Percentiles rank a stretch among this genome's conserved stretches.
phyloP scores from a whole-genome alignment of 2,329 filamentous ascomycete genomes.

The Cercospora zeae-maydis region DNA sequence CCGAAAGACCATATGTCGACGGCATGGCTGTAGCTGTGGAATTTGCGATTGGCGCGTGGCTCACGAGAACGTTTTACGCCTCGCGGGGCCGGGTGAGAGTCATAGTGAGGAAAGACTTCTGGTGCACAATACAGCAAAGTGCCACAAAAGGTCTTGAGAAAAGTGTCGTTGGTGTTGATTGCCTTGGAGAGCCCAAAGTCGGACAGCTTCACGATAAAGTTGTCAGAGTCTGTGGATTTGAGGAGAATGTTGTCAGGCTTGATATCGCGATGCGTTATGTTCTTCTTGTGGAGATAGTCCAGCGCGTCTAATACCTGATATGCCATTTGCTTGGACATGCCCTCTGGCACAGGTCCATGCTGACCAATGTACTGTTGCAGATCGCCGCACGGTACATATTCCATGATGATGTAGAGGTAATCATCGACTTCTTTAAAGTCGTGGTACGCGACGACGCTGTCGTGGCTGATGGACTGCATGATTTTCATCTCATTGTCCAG shows the following conservation, averaged over 20 bases:
- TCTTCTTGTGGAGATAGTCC: conserved; percentile 78
- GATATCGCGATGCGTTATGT: conserved; percentile 96
- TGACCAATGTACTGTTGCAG: conserved; percentile 68
- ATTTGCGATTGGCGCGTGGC: conserved; percentile 43
- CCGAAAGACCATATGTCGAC: conserved; percentile 97
- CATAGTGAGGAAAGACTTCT: conserved; percentile 85
- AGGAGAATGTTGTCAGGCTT: conserved; percentile 98
- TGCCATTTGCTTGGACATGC: conserved; percentile 67
- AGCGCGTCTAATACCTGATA: conserved; percentile 75
- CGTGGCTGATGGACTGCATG: conserved; percentile 79
- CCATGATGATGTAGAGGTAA: conserved; percentile 94
- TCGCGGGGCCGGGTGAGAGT: conserved; percentile 58
- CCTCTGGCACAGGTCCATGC: conserved; percentile 62
- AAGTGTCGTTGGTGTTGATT: conserved; percentile 76
- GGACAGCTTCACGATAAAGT: conserved; percentile 79
- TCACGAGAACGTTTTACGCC: conserved; percentile 59
- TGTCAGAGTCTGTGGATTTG: conserved; percentile 59
- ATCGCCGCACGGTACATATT: conserved; percentile 79
- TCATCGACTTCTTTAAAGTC: conserved; percentile 80
- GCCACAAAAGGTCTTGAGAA: conserved; percentile 93
- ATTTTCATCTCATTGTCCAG: conserved; percentile 97
- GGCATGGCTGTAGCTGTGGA: conserved; percentile 75
- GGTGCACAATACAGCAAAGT: conserved; percentile 94
- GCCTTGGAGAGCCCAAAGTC: conserved; percentile 97
- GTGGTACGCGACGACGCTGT: conserved; percentile 87